Evolutionary conservation across 352 stramenopile genomes (phyloP).

Genomic region (Globisporangium spinosum): DNA sequence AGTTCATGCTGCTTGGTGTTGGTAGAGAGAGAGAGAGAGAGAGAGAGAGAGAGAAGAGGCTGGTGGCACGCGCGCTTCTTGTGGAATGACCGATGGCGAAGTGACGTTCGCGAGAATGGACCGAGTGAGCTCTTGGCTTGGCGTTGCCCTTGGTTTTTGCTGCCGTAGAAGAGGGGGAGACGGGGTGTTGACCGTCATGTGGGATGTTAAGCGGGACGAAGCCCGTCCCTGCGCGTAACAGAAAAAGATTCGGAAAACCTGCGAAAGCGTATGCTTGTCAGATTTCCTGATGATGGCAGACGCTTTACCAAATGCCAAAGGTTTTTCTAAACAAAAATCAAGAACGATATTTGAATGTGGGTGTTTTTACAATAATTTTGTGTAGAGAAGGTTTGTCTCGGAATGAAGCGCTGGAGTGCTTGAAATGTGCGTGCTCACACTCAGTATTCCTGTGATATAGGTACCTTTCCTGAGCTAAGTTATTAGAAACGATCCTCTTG

Average conservation of each 20-base stretch:
- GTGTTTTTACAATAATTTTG: neutral
- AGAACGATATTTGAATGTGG: neutral
- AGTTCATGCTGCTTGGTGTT: conserved; percentile 19
- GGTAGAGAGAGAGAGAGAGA: neutral
- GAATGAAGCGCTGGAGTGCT: neutral
- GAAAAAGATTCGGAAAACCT: conserved; percentile 11
- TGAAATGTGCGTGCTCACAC: neutral
- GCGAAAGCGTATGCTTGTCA: neutral
- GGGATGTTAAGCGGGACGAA: neutral
- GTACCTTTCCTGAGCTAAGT: neutral
- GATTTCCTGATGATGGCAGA: neutral
- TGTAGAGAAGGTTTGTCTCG: neutral
- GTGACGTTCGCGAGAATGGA: neutral
- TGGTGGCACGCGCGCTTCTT: conserved; percentile 3
- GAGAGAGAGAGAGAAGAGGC: neutral
- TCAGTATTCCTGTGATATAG: too few species aligned
- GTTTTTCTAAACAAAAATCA: neutral
- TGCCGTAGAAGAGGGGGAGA: neutral
- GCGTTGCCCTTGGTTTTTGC: neutral
- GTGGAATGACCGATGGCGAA: conserved; percentile 1
- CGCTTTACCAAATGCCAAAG: neutral
- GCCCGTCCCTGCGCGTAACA: neutral
- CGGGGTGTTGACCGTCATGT: neutral
- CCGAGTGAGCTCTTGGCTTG: neutral
- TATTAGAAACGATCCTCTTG: neutral